phyloP scores from a whole-genome alignment of 352 stramenopile genomes.

The Stephanocyclus meneghinianus region DNA sequence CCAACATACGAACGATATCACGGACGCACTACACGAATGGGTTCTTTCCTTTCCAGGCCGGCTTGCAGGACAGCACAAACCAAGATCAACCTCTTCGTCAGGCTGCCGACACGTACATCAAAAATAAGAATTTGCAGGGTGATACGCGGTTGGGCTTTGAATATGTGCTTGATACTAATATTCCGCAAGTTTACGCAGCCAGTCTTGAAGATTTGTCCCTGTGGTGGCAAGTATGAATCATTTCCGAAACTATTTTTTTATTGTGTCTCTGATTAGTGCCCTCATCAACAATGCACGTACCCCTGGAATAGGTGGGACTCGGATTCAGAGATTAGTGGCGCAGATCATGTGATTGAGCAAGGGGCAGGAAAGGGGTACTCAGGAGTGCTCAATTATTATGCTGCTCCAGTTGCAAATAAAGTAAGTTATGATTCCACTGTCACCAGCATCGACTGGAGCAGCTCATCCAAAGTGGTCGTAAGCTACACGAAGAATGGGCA shows the following conservation, averaged over 20 bases:
- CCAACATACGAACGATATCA: neutral
- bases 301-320: neutral
- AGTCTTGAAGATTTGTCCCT: neutral
- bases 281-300: no score
- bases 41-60: neutral
- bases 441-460: slow-evolving; percentile 18
- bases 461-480: neutral
- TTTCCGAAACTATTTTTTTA: neutral
- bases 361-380: slow-evolving; percentile 33
- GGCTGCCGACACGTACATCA: neutral
- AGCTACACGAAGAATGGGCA: slow-evolving; percentile 14
- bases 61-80: neutral
- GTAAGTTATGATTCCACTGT: slow-evolving; percentile 34
- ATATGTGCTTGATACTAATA: neutral
- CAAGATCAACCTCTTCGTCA: neutral
- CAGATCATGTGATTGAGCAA: neutral
- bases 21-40: neutral
- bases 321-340: neutral
- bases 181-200: neutral
- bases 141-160: neutral
- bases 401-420: slow-evolving; percentile 9
- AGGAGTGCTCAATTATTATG: slow-evolving; percentile 17
- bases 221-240: neutral
- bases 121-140: neutral
- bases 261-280: neutral